These are phyloP conservation scores for Cyberlindnera suaveolens DNA, from an alignment of 805 yeast genomes.

Conservation along the genomic window DNA sequence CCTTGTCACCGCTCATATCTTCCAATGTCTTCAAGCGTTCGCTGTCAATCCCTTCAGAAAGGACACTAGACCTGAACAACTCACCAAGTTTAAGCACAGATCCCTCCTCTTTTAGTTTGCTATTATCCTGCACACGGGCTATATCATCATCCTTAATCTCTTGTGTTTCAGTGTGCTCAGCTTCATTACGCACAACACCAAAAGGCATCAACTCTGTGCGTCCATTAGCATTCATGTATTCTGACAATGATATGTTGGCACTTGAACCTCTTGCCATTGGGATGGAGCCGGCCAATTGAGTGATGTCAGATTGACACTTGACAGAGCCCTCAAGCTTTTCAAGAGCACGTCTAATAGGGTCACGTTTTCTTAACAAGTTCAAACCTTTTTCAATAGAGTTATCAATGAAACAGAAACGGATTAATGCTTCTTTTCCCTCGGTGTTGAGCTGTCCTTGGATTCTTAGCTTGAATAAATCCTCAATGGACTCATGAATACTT, in stretches of 20 bases:
- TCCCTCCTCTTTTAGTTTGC: slow-evolving; percentile 22
- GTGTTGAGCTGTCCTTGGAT: slow-evolving; percentile 46
- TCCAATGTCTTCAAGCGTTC: slow-evolving; percentile 23
- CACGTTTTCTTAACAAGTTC: slow-evolving; percentile 27
- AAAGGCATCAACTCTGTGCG: slow-evolving; percentile 32
- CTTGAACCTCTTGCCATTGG: slow-evolving; percentile 14
- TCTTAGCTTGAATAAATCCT: slow-evolving; percentile 55
- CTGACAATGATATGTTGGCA: slow-evolving; percentile 18
- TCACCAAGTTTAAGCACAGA: slow-evolving; percentile 16
- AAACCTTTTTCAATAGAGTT: slow-evolving; percentile 58
- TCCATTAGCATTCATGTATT: slow-evolving; percentile 25
- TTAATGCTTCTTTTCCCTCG: slow-evolving; percentile 75
- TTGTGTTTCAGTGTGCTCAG: slow-evolving; percentile 20
- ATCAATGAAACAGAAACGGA: slow-evolving; percentile 66
- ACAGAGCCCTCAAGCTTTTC: background rate
- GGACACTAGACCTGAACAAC: slow-evolving; percentile 7
- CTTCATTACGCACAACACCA: slow-evolving; percentile 20
- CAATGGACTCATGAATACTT: slow-evolving; percentile 41
- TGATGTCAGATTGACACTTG: background rate
- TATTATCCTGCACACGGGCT: slow-evolving; percentile 11
- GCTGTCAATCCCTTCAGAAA: slow-evolving; percentile 14
- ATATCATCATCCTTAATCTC: slow-evolving; percentile 3
- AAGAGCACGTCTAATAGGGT: slow-evolving; percentile 8
- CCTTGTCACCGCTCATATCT: slow-evolving; percentile 29
- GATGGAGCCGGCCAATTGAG: slow-evolving; percentile 1